Conservation (phyloP, 352 stramenopile species). For the Phytophthora macrochlamydospora region DNA sequence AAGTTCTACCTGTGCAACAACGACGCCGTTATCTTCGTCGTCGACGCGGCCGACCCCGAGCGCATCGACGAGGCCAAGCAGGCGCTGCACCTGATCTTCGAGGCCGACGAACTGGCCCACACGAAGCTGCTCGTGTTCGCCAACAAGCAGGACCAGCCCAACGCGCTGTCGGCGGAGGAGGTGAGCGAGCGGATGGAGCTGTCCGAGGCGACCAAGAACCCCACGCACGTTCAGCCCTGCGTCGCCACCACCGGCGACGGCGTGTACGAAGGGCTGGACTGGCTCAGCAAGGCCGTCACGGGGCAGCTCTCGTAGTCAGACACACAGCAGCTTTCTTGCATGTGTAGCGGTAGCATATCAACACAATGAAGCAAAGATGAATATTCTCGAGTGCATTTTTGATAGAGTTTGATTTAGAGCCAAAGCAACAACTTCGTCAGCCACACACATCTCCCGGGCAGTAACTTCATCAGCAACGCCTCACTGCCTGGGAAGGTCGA, state of each 20-base stretch:
- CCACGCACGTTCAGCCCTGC: conserved; percentile 39
- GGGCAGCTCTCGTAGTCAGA: conserved; percentile 9
- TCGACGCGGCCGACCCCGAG: conserved; percentile 64
- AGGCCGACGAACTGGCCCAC: conserved; percentile 42
- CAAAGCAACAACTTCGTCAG: too few relatives aligned
- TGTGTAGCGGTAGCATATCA: too few relatives aligned
- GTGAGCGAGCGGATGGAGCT: conserved; percentile 42
- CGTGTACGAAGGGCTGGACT: conserved; percentile 58
- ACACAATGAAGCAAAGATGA: neutral
- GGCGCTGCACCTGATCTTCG: conserved; percentile 48
- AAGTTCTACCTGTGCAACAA: conserved; percentile 69
- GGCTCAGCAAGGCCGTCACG: conserved; percentile 44
- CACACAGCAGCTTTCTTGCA: too few relatives aligned
- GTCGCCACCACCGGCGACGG: conserved; percentile 38
- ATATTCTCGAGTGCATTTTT: neutral
- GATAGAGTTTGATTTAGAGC: too few relatives aligned
- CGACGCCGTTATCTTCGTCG: conserved; percentile 85
- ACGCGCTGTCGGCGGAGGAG: conserved; percentile 34
- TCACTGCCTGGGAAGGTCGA: too few relatives aligned
- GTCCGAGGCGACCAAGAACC: conserved; percentile 39
- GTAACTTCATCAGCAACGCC: too few relatives aligned
- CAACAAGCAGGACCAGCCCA: conserved; percentile 58
- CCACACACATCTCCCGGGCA: too few relatives aligned
- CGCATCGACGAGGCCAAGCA: conserved; percentile 55
- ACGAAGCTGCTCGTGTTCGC: conserved; percentile 54